Evolutionary conservation across 495 filamentous ascomycete species (phyloP), one percentile per base, ranked within the genome.

Genomic region (Penicillium crystallinum): DNA sequence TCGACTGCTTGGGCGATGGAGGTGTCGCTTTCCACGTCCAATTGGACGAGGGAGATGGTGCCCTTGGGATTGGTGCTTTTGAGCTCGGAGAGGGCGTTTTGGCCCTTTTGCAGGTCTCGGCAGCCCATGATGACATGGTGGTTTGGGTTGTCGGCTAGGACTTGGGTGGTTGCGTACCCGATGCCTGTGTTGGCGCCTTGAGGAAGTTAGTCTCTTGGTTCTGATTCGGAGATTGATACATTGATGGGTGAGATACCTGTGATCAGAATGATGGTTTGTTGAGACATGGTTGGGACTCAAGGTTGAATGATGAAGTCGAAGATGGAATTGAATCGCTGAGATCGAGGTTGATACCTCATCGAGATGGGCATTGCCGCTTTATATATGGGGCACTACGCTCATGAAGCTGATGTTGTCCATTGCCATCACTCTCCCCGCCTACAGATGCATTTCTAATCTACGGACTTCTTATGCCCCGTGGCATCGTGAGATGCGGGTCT

Each of bases 101-200:
- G 21, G 30, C 58, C 67, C 27, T 64, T 68, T 11, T 17, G 11
- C 6, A 38, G 18, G 44, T 64, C 54, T 2, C 67, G 66, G 14
- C 60, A 63, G 33, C 56, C 66, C 45, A 70, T 51, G 22, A 70
- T 60, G 10, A 70, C 50, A 44, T 69, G 65, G 49, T 64, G 56
- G 19, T 46, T 31, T 25, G 53, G 51, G 15, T 61, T 40, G 0
- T 46, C 51, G 33, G 46, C 31, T 18, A 69, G 57, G 37, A 55
- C 40, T 53, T 64, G 57, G 6, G 62, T 49, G 14, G 58, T 63
- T 27, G 59, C 62, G 29, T 61, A 66, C 31, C 66, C 66, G 35
- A 69, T 47, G 6, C 66, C 66, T 25, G 66, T 63, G 47, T 69
- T 69, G 35, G 62, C 64, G 12, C 66, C 66, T 65, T 11, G 11